Base-by-base conservation (phyloP, 2,329 filamentous ascomycete species). In the Claviceps paspali region DNA sequence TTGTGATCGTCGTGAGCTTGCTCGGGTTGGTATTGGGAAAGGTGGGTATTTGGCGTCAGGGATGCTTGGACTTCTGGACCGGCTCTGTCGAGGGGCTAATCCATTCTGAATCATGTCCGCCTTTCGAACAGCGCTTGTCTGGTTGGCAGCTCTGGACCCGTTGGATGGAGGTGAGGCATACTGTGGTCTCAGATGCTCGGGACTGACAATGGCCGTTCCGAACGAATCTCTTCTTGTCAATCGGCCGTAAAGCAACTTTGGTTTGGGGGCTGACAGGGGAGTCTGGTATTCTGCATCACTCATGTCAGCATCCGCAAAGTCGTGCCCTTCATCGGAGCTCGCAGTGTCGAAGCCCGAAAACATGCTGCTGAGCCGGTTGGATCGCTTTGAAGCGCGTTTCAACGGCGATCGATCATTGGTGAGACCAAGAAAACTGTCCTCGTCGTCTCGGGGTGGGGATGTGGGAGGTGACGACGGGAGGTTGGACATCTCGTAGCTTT, bases 1-100 rank as follows among this genome's bases (percentile, higher is more conserved):
- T 1, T 76, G 72, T 17, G 79, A 70, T 49, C 80, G 78, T 41
- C 86, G 76, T 5, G 87, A 98, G 57, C 88, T 96, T 22, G 84
- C 82, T 39, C 91, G 70, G 3, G 79, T 79, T 0, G 91, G 91
- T 6, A 98, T 93, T 0, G 91, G 87, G 63, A 93, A 95, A 1
- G 91, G 91, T 21, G 91, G 87, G 36, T 74, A 67, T 22, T 56
- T 61, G 38, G 63, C 42, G 42, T 76, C 84, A 35, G 64, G 67
- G 37, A 75, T 58, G 53, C 69, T 84, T 33, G 79, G 77, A 50
- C 76, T 85, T 42, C 73, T 63, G 8, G 78, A 67, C 26, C 74
- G 70, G 33, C 67, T 63, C 41, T 70, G 68, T 45, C 88, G 82
- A 9, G 75, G 76, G 19, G 72, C 73, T 36, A 84, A 79, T 14